These are phyloP conservation scores for Mercurialis annua DNA, from an alignment of 345 rosid genomes.

Conservation along the genomic window DNA sequence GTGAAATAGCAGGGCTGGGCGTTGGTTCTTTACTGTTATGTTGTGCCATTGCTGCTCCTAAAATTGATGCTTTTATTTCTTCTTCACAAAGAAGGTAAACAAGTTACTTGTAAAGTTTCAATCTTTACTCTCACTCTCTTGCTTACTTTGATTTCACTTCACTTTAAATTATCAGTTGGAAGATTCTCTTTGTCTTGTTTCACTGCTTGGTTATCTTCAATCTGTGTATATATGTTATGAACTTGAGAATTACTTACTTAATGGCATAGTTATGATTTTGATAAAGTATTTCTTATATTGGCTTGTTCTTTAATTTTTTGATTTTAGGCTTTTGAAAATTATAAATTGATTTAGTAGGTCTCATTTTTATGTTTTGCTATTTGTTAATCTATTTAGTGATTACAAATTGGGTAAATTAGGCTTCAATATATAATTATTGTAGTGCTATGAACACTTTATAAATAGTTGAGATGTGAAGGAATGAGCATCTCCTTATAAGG, in stretches of 20 bases:
- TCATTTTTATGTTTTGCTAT: neutral
- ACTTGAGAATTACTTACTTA: neutral
- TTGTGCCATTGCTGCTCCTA: conserved; percentile 66
- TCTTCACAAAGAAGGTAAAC: conserved; percentile 66
- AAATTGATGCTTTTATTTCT: conserved; percentile 66
- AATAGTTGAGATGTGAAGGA: neutral
- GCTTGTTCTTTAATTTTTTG: neutral
- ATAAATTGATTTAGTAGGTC: neutral
- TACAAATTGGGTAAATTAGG: no score
- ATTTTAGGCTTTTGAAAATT: neutral
- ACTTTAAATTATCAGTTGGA: neutral
- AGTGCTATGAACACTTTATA: neutral
- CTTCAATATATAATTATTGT: no score
- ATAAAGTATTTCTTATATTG: no score
- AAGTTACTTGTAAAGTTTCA: neutral
- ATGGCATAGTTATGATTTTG: neutral
- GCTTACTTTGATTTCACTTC: neutral
- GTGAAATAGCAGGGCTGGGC: conserved; percentile 68
- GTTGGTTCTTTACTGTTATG: conserved; percentile 61
- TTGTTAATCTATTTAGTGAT: neutral
- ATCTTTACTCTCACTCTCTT: neutral
- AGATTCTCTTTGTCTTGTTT: neutral
- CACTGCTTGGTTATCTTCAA: no score
- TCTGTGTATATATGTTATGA: neutral
- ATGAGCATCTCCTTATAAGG: neutral